These are phyloP conservation scores for Phytophthora litchii DNA, from an alignment of 352 stramenopile genomes.

Conservation along the genomic window DNA sequence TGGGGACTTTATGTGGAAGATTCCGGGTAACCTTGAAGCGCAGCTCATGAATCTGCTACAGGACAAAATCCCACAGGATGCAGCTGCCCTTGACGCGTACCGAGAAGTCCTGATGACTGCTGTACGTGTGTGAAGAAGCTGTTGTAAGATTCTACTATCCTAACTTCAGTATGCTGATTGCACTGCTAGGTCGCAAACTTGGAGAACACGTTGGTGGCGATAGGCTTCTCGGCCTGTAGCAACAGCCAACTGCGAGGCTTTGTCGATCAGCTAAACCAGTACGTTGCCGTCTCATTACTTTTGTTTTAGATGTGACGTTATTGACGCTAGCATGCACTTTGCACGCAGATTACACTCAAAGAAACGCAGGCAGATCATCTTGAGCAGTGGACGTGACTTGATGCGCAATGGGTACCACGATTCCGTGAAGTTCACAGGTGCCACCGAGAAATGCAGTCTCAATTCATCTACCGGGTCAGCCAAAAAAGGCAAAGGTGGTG, in stretches of 20 bases:
- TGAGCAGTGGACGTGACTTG: constrained; percentile 53
- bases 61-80: constrained; percentile 73
- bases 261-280: constrained; percentile 69
- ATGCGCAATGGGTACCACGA: constrained; percentile 69
- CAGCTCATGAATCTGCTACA: constrained; percentile 68
- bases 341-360: constrained; percentile 64
- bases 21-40: constrained; percentile 70
- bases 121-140: constrained; percentile 30
- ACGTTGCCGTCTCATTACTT: constrained; percentile 10
- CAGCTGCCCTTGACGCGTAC: constrained; percentile 52
- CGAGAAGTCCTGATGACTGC: constrained; percentile 43
- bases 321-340: constrained; percentile 1
- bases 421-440: constrained; percentile 57
- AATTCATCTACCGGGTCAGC: constrained; percentile 37
- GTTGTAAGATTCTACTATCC: not conserved
- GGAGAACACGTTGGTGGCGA: constrained; percentile 49
- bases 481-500: constrained; percentile 44
- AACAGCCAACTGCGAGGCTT: constrained; percentile 68
- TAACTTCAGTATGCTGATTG: not conserved
- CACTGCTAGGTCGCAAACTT: constrained; percentile 48
- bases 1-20: constrained; percentile 69
- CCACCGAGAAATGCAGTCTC: constrained; percentile 63
- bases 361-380: constrained; percentile 66
- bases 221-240: constrained; percentile 55
- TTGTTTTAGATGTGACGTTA: not conserved